These are phyloP conservation scores for Mitragyna speciosa DNA, from an alignment of 257 asterid species.

Conservation along the genomic window DNA sequence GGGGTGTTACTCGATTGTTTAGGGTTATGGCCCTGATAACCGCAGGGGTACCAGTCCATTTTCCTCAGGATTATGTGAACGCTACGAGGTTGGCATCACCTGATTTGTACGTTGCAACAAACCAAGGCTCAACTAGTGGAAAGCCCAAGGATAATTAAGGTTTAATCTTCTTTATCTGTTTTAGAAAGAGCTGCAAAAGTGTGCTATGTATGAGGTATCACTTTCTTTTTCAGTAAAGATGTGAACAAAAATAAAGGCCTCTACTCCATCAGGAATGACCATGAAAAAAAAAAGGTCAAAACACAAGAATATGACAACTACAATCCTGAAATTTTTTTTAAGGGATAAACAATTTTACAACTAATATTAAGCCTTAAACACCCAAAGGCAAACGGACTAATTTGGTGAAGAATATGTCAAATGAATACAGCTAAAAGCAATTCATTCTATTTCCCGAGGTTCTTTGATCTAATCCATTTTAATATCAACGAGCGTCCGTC, in stretches of 20 bases:
- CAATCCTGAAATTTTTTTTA: not conserved
- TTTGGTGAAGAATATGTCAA: too few relatives aligned
- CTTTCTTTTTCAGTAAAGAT: too few relatives aligned
- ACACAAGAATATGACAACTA: not conserved
- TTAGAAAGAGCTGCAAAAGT: not conserved
- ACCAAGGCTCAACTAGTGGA: not conserved
- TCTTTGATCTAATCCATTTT: too few relatives aligned
- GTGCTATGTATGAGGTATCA: too few relatives aligned
- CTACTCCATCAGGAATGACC: too few relatives aligned
- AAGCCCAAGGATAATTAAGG: not conserved
- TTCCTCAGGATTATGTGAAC: slow-evolving; percentile 53
- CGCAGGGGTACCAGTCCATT: slow-evolving; percentile 52
- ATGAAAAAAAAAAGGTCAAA: too few relatives aligned
- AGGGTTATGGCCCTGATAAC: slow-evolving; percentile 41
- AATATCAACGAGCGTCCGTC: too few relatives aligned
- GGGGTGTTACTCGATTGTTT: slow-evolving; percentile 29
- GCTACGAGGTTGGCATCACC: slow-evolving; percentile 42
- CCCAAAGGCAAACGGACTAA: too few relatives aligned
- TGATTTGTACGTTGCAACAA: not conserved
- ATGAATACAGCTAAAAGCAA: too few relatives aligned
- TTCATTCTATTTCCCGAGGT: too few relatives aligned
- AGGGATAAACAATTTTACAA: not conserved
- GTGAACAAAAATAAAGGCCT: too few relatives aligned
- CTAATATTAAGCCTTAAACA: too few relatives aligned
- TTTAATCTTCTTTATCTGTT: not conserved